Percentiles rank a stretch among this genome's conserved stretches.
Evolutionary conservation across 2,329 filamentous ascomycete species (phyloP).

Genomic region (Alternaria rosae): DNA sequence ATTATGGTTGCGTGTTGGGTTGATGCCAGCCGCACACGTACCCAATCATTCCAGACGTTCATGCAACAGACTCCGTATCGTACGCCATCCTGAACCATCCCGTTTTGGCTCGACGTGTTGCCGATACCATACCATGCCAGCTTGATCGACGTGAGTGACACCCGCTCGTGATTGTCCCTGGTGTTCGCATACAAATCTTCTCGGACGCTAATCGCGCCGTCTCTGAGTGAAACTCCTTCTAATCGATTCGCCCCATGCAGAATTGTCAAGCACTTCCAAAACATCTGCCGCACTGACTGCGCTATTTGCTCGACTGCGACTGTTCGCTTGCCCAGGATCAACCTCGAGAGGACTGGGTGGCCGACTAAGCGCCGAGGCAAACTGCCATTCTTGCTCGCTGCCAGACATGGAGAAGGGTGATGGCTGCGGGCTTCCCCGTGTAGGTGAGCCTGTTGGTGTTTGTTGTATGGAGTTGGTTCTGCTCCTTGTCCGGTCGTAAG

Average conservation of each 20-base stretch:
- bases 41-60: slow-evolving; percentile 38
- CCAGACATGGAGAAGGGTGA: slow-evolving; percentile 41
- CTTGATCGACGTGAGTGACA: slow-evolving; percentile 8
- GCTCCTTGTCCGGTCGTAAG: slow-evolving; percentile 37
- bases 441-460: slow-evolving; percentile 47
- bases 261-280: slow-evolving; percentile 84
- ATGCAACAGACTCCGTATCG: slow-evolving; percentile 42
- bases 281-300: slow-evolving; percentile 78
- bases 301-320: slow-evolving; percentile 70
- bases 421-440: slow-evolving; percentile 33
- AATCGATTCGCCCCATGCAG: slow-evolving; percentile 92
- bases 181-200: slow-evolving; percentile 1
- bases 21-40: slow-evolving; percentile 21
- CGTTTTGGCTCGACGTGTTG: slow-evolving; percentile 28
- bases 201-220: slow-evolving; percentile 43
- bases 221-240: slow-evolving; percentile 81
- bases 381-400: slow-evolving; percentile 53
- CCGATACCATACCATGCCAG: slow-evolving; percentile 26
- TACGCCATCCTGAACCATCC: slow-evolving; percentile 22
- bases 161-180: slow-evolving; percentile 12
- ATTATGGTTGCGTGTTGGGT: slow-evolving; percentile 16
- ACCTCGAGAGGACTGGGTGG: slow-evolving; percentile 47
- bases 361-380: slow-evolving; percentile 54
- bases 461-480: slow-evolving; percentile 50
- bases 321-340: slow-evolving; percentile 43